Conservation (phyloP, 495 filamentous ascomycete species). For the Aspergillus ostianus region DNA sequence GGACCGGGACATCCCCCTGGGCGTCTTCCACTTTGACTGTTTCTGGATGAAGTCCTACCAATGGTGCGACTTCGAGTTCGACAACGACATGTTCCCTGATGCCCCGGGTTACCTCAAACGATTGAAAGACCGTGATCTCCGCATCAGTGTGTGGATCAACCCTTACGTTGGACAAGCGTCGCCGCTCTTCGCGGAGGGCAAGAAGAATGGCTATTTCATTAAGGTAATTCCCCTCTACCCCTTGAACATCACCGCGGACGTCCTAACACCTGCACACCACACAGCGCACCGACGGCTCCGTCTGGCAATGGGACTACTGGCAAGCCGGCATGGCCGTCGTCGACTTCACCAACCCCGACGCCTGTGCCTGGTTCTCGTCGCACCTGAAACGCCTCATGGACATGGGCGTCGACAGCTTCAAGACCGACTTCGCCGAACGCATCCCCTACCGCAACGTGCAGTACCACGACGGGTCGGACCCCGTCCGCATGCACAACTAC, state of each 20-base stretch:
- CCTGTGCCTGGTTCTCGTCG: slow-evolving; percentile 56
- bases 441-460: slow-evolving; percentile 61
- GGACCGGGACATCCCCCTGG: slow-evolving; percentile 60
- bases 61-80: slow-evolving; percentile 75
- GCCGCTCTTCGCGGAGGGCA: slow-evolving; percentile 61
- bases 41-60: slow-evolving; percentile 68
- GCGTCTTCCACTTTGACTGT: slow-evolving; percentile 71
- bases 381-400: slow-evolving; percentile 61
- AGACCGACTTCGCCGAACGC: slow-evolving; percentile 73
- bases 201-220: slow-evolving; percentile 64
- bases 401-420: slow-evolving; percentile 66
- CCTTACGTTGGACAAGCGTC: slow-evolving; percentile 68
- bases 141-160: slow-evolving; percentile 72
- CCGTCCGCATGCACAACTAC: slow-evolving; percentile 70
- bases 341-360: slow-evolving; percentile 71
- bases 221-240: slow-evolving; percentile 36
- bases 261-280: not conserved
- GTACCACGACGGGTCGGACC: slow-evolving; percentile 57
- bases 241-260: not conserved
- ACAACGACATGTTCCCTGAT: slow-evolving; percentile 65
- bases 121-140: slow-evolving; percentile 60
- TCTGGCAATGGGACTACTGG: slow-evolving; percentile 76
- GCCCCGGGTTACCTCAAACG: slow-evolving; percentile 60
- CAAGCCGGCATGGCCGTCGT: slow-evolving; percentile 73
- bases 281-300: slow-evolving; percentile 60